Evolutionary conservation across 164 flowering plant genomes (phyloP), one percentile per base, ranked within the genome.

Genomic region (Umbilicus rupestris): DNA sequence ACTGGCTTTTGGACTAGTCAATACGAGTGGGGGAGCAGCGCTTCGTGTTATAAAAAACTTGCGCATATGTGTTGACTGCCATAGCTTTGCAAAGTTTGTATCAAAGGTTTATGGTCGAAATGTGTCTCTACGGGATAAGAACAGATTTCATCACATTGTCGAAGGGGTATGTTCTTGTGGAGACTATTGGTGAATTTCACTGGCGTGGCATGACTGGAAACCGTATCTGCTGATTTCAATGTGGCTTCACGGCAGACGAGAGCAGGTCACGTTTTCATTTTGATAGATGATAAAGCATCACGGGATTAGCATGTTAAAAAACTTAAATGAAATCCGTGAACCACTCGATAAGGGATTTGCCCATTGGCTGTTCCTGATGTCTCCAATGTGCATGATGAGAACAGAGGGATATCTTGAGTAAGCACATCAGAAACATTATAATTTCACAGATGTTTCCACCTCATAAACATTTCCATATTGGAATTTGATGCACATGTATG

Each of bases 61-160:
- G 14, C 64, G 90, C 26, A 78, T 84, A 28, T 86, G 90, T 73
- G 84, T 79, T 14, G 88, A 86, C 72, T 86, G 91, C 71, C 88
- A 86, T 69, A 81, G 74, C 71, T 86, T 86, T 76, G 86, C 83
- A 26, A 84, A 82, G 73, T 72, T 75, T 49, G 63, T 81, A 15
- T 86, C 88, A 0, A 80, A 66, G 70, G 52, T 80, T 49, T 77
- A 70, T 72, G 24, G 59, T 14, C 82, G 88, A 68, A 75, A 81
- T 68, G 75, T 84, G 31, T 73, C 71, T 33, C 1, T 82, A 28
- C 78, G 88, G 66, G 91, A 84, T 71, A 81, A 83, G 47, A 84
- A 77, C 70, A 73, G 91, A 58, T 86, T 82, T 71, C 91, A 86
- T 70, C 82, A 74, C 66, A 78, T 84, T 45, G 71, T 72, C 14